Evolutionary conservation across 164 flowering plant genomes (phyloP).

Genomic region (Vitis amurensis): DNA sequence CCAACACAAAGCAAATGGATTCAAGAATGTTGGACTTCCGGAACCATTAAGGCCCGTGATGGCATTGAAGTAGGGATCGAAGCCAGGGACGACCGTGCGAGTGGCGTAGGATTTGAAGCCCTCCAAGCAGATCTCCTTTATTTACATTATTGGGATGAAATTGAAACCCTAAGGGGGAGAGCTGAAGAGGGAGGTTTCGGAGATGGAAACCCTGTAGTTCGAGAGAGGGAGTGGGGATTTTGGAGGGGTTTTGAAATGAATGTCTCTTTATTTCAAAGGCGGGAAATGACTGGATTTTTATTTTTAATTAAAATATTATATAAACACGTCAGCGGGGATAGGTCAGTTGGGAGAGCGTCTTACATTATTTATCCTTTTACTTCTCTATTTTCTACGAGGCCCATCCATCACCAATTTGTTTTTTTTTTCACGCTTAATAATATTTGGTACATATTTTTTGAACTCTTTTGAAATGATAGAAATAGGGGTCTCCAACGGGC

Average conservation of each 20-base stretch:
- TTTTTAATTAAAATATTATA: too few species aligned
- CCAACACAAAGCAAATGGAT: conserved; percentile 93
- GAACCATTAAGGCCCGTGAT: conserved; percentile 97
- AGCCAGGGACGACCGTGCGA: conserved; percentile 90
- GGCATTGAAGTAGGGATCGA: conserved; percentile 94
- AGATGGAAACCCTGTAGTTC: conserved; percentile 9
- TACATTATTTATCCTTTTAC: too few species aligned
- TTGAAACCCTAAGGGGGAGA: conserved; percentile 1
- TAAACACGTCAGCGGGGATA: too few species aligned
- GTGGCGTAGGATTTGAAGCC: conserved; percentile 99
- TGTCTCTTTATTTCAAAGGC: too few species aligned
- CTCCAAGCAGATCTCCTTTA: conserved; percentile 88
- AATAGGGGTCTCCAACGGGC: too few species aligned
- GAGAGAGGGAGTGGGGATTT: neutral
- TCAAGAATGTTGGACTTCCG: conserved; percentile 98
- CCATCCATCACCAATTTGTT: too few species aligned
- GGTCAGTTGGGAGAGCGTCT: too few species aligned
- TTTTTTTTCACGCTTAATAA: too few species aligned
- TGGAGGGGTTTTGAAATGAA: neutral
- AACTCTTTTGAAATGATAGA: too few species aligned
- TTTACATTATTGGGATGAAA: conserved; percentile 41
- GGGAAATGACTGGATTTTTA: too few species aligned
- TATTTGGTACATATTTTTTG: too few species aligned
- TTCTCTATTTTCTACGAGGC: too few species aligned
- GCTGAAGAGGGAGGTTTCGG: neutral